Conservation (phyloP, 1,139 yeast species). For the Lodderomyces parapsilosis region DNA sequence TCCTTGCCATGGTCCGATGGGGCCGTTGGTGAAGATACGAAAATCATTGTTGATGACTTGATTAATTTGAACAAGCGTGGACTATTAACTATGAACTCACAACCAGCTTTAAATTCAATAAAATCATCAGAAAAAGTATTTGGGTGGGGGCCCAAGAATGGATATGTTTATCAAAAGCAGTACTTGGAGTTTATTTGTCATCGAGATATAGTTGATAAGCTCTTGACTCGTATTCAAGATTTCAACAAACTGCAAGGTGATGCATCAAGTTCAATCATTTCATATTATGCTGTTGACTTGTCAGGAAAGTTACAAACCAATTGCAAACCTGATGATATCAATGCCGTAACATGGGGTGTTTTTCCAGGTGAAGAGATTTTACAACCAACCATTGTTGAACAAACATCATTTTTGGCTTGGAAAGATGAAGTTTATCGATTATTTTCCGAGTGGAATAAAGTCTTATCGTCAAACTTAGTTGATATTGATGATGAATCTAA, state of each 20-base stretch:
- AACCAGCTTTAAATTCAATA: conserved; percentile 87
- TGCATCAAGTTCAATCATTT: conserved; percentile 44
- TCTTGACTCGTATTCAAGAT: conserved; percentile 36
- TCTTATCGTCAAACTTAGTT: conserved; percentile 41
- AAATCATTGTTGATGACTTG: conserved; percentile 58
- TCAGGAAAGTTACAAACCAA: conserved; percentile 61
- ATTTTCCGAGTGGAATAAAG: conserved; percentile 75
- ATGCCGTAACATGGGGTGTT: conserved; percentile 98
- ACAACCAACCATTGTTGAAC: conserved; percentile 93
- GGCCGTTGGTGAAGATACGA: conserved; percentile 76
- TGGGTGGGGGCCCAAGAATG: conserved; percentile 97
- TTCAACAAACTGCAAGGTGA: conserved; percentile 41
- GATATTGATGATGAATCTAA: conserved; percentile 30
- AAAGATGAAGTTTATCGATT: conserved; percentile 91
- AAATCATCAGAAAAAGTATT: conserved; percentile 66
- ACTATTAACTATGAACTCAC: conserved; percentile 84
- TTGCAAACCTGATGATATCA: conserved; percentile 74
- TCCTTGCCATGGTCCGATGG: conserved; percentile 97
- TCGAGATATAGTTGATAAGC: conserved; percentile 44
- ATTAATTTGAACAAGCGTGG: conserved; percentile 64
- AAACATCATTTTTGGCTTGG: conserved; percentile 89
- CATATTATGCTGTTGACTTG: conserved; percentile 77
- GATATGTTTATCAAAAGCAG: conserved; percentile 91
- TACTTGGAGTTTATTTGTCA: conserved; percentile 83
- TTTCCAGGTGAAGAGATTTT: conserved; percentile 90